Evolutionary conservation across 495 filamentous ascomycete species (phyloP).

Genomic region (Trichoderma gamsii): DNA sequence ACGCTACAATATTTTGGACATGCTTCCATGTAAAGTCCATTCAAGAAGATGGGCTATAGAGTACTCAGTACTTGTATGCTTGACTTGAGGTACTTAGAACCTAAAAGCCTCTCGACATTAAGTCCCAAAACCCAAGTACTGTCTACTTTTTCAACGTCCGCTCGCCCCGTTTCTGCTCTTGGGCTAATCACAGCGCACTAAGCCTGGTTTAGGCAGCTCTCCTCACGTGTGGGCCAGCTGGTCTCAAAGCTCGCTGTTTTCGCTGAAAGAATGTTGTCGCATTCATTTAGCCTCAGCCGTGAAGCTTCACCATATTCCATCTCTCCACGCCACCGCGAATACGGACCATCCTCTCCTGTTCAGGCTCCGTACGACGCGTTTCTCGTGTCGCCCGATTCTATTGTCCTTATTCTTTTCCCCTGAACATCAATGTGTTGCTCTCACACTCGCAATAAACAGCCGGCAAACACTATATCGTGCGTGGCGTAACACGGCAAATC

Average conservation of each 20-base stretch:
- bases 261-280: background rate
- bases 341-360: background rate
- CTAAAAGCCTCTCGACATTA: background rate
- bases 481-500: background rate
- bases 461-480: background rate
- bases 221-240: background rate
- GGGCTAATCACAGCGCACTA: background rate
- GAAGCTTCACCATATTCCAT: background rate
- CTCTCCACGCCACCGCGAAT: background rate
- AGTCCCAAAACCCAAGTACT: background rate
- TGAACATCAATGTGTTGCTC: constrained; percentile 1
- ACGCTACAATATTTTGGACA: no score
- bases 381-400: background rate
- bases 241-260: background rate
- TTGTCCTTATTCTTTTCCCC: background rate
- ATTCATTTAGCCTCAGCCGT: constrained; percentile 7
- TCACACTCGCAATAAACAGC: background rate
- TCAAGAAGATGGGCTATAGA: no score
- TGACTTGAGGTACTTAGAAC: background rate
- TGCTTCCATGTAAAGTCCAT: no score
- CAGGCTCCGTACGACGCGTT: background rate
- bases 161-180: background rate
- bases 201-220: background rate
- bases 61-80: background rate
- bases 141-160: background rate